These are phyloP conservation scores for Nicotiana tomentosiformis DNA, from an alignment of 257 asterid genomes.

Conservation along the genomic window DNA sequence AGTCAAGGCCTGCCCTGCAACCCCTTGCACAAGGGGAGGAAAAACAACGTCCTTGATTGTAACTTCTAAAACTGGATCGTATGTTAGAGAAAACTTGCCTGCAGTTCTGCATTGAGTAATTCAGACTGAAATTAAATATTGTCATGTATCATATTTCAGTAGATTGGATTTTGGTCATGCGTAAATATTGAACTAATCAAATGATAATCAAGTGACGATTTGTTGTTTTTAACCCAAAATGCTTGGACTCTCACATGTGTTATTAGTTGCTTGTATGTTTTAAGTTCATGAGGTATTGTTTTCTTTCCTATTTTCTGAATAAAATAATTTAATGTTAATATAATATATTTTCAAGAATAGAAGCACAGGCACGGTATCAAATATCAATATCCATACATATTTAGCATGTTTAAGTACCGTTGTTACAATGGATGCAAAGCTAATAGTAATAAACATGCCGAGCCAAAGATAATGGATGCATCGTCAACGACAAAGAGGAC, in stretches of 20 bases:
- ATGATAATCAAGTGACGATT: background rate
- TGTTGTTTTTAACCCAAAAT: background rate
- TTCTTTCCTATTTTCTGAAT: background rate
- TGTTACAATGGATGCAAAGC: background rate
- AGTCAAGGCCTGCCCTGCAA: background rate
- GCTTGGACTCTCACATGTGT: background rate
- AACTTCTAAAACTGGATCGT: background rate
- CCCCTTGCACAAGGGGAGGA: background rate
- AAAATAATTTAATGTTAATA: background rate
- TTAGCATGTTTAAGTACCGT: background rate
- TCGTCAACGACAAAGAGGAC: slow-evolving; percentile 47
- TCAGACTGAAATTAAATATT: background rate
- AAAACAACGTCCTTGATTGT: background rate
- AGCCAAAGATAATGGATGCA: background rate
- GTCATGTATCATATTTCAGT: background rate
- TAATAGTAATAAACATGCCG: background rate
- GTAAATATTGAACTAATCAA: background rate
- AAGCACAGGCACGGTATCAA: background rate
- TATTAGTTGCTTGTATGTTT: background rate
- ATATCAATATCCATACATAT: no score
- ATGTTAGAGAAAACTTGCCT: background rate
- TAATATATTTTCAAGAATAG: background rate
- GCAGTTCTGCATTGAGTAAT: background rate
- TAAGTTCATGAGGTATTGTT: background rate
- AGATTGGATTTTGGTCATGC: background rate